Percentiles rank a stretch among this genome's conserved stretches.
These are phyloP conservation scores for Phaeoacremonium minimum DNA, from an alignment of 2,329 filamentous ascomycete genomes.

Conservation along the genomic window DNA sequence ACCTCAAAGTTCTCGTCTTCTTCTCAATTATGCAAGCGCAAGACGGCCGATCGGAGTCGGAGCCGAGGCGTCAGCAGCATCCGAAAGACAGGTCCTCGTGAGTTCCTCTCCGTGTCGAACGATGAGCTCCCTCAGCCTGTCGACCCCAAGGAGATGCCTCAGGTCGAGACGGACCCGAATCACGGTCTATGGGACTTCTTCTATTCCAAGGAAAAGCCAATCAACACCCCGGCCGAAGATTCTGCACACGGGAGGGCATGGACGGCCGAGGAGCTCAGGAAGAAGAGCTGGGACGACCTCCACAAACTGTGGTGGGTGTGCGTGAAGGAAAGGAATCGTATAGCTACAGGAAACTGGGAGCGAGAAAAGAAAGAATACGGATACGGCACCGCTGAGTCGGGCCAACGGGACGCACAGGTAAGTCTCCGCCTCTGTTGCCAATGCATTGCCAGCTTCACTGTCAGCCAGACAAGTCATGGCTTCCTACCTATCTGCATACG, in stretches of 20 bases:
- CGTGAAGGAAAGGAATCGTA: slow-evolving; percentile 82
- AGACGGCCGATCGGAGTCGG: slow-evolving; percentile 67
- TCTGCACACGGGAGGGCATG: slow-evolving; percentile 74
- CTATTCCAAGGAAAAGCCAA: slow-evolving; percentile 60
- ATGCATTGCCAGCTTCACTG: too few species aligned
- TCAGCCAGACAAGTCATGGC: too few species aligned
- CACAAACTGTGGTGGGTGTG: slow-evolving; percentile 94
- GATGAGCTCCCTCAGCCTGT: slow-evolving; percentile 67
- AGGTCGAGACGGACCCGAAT: slow-evolving; percentile 58
- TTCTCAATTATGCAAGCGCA: slow-evolving; percentile 18
- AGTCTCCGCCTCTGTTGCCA: slow-evolving; percentile 27
- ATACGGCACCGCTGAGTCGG: slow-evolving; percentile 68
- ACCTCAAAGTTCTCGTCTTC: slow-evolving; percentile 25
- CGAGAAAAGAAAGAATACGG: slow-evolving; percentile 62
- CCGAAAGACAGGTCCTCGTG: slow-evolving; percentile 69
- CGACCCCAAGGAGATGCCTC: slow-evolving; percentile 45
- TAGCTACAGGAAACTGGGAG: slow-evolving; percentile 74
- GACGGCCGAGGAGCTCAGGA: slow-evolving; percentile 78
- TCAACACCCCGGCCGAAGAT: slow-evolving; percentile 70
- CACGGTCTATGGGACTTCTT: slow-evolving; percentile 97
- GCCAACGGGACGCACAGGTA: slow-evolving; percentile 63
- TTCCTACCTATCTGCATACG: too few species aligned
- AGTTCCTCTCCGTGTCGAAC: slow-evolving; percentile 69
- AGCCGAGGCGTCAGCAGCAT: slow-evolving; percentile 78
- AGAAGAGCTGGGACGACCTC: slow-evolving; percentile 91